phyloP scores from a whole-genome alignment of 106 monocot species.

The Dendrobium huoshanense region DNA sequence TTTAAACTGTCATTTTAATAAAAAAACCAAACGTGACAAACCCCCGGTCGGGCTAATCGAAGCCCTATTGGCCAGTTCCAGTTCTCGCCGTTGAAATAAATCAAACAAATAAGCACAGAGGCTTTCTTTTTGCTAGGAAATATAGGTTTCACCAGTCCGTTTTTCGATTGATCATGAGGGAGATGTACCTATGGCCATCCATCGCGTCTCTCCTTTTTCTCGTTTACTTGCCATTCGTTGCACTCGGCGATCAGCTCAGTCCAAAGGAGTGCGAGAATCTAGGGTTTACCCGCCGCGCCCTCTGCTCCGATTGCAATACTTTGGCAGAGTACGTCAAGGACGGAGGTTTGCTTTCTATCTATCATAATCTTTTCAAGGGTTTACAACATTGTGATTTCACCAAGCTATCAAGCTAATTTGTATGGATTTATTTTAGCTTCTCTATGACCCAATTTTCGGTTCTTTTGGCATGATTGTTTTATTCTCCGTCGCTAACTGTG shows the following conservation, averaged over 20 bases:
- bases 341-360: constrained; percentile 25
- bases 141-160: background rate
- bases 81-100: background rate
- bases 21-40: no score
- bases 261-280: constrained; percentile 80
- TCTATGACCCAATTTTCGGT: background rate
- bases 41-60: no score
- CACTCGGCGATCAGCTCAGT: constrained; percentile 33
- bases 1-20: no score
- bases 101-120: background rate
- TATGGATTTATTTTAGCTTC: background rate
- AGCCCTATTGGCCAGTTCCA: no score
- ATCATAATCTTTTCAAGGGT: background rate
- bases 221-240: background rate
- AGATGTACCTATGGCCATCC: background rate
- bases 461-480: background rate
- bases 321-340: constrained; percentile 89
- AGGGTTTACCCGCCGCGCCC: constrained; percentile 92
- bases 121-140: no score
- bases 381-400: background rate
- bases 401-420: background rate
- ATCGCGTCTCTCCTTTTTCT: background rate
- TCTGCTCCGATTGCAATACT: constrained; percentile 94
- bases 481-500: no score
- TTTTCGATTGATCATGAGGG: background rate